Percentiles rank a stretch among this genome's conserved stretches.
These are phyloP conservation scores for Diplocarpon rosae DNA, from an alignment of 2,329 filamentous ascomycete genomes.

Conservation along the genomic window DNA sequence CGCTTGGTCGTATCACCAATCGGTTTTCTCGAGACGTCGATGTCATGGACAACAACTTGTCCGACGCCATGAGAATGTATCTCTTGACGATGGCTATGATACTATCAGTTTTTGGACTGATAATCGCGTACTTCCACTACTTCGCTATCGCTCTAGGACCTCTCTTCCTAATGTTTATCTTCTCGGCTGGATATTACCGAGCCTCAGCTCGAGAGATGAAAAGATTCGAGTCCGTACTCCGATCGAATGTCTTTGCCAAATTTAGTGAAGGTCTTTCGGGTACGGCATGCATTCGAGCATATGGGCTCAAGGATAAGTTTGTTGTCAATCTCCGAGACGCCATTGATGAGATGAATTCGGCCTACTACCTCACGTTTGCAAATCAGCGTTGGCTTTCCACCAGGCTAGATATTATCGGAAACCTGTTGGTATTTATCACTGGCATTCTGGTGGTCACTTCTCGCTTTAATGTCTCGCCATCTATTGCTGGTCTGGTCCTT, in stretches of 20 bases:
- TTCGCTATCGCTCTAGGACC: conserved; percentile 54
- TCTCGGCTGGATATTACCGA: conserved; percentile 80
- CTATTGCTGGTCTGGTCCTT: conserved; percentile 76
- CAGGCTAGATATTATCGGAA: conserved; percentile 75
- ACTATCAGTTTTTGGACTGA: conserved; percentile 71
- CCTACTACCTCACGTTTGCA: conserved; percentile 89
- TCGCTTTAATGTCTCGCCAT: conserved; percentile 73
- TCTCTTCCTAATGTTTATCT: conserved; percentile 65
- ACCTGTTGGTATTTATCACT: conserved; percentile 72
- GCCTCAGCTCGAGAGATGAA: conserved; percentile 89
- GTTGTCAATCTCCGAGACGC: conserved; percentile 54
- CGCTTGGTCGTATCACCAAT: conserved; percentile 88
- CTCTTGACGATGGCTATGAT: conserved; percentile 77
- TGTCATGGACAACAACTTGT: conserved; percentile 88
- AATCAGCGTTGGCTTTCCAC: conserved; percentile 91
- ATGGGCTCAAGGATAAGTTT: conserved; percentile 71
- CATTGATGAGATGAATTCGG: conserved; percentile 86
- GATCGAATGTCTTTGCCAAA: conserved; percentile 79
- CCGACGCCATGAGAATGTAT: conserved; percentile 87
- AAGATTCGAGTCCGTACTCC: conserved; percentile 80
- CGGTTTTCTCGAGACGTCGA: conserved; percentile 93
- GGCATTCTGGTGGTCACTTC: conserved; percentile 88
- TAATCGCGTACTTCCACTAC: conserved; percentile 92
- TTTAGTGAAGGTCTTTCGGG: conserved; percentile 84
- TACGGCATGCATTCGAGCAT: conserved; percentile 77